These are phyloP conservation scores for Helenozyma rhizophorensis DNA, from an alignment of 805 yeast species.

Conservation along the genomic window DNA sequence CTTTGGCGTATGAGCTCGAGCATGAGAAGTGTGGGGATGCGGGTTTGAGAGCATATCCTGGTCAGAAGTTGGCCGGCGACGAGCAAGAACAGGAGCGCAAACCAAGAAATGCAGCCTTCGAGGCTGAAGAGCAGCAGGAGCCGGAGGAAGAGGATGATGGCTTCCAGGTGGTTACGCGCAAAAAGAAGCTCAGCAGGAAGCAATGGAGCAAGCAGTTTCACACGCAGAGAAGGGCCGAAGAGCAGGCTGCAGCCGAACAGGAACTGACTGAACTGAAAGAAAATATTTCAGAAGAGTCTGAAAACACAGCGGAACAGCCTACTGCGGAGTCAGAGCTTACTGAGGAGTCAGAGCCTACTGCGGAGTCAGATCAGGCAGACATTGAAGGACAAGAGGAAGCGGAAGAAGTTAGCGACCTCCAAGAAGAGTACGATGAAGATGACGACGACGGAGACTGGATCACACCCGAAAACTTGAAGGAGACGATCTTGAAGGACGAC, in stretches of 20 bases:
- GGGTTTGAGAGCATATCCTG: slow-evolving; percentile 70
- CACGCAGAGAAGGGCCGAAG: not conserved
- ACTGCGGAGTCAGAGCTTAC: slow-evolving; percentile 1
- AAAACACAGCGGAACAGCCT: not conserved
- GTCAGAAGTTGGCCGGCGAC: slow-evolving; percentile 42
- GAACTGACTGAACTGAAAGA: not conserved
- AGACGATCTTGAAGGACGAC: slow-evolving; percentile 63
- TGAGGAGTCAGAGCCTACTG: not conserved
- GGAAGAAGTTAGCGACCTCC: slow-evolving; percentile 9
- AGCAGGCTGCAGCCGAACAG: not conserved
- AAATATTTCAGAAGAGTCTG: not conserved
- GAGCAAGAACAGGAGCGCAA: slow-evolving; percentile 6
- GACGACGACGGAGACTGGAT: slow-evolving; percentile 91
- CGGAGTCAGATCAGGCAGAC: not conserved
- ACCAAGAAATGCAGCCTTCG: not conserved
- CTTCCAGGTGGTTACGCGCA: slow-evolving; percentile 17
- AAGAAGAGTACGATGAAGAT: slow-evolving; percentile 62
- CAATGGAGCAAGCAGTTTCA: slow-evolving; percentile 4
- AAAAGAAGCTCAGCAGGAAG: slow-evolving; percentile 6
- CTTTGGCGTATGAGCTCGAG: slow-evolving; percentile 86
- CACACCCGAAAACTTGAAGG: slow-evolving; percentile 77
- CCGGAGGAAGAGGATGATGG: slow-evolving; percentile 20
- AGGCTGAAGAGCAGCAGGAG: slow-evolving; percentile 3
- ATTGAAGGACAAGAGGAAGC: not conserved
- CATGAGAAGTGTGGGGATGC: slow-evolving; percentile 67